These are phyloP conservation scores for Tuber microsphaerosporum DNA, from an alignment of 495 filamentous ascomycete genomes.

Conservation along the genomic window DNA sequence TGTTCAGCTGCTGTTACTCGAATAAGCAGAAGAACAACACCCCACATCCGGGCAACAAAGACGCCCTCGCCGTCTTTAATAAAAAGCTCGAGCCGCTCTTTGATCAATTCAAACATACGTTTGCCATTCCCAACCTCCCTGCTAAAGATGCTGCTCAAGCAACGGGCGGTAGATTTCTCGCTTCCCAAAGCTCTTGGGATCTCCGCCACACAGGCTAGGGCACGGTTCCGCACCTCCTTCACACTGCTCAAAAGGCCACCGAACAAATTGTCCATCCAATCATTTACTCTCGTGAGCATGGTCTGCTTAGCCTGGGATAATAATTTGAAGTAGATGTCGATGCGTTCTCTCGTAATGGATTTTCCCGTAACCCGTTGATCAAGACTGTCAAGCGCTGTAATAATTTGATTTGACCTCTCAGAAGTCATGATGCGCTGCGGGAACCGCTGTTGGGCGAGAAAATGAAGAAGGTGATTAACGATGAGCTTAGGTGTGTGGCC, in stretches of 20 bases:
- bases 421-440: conserved; percentile 61
- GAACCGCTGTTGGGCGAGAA: conserved; percentile 73
- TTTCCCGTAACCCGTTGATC: conserved; percentile 69
- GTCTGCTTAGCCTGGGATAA: conserved; percentile 58
- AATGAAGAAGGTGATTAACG: conserved; percentile 65
- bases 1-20: conserved; percentile 54
- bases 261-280: conserved; percentile 79
- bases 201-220: conserved; percentile 64
- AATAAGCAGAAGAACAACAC: conserved; percentile 66
- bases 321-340: conserved; percentile 68
- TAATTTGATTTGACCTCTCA: conserved; percentile 58
- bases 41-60: conserved; percentile 85
- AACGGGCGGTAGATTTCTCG: conserved; percentile 57
- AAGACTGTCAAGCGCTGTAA: conserved; percentile 62
- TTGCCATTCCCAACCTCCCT: conserved; percentile 50
- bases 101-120: conserved; percentile 58
- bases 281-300: conserved; percentile 55
- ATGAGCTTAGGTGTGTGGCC: conserved; percentile 65
- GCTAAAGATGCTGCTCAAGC: conserved; percentile 60
- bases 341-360: conserved; percentile 62
- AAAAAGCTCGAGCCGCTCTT: conserved; percentile 63
- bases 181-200: conserved; percentile 58
- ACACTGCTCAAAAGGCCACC: conserved; percentile 68
- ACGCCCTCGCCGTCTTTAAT: conserved; percentile 57
- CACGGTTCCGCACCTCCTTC: conserved; percentile 66